A percentile compares a stretch with the other conserved stretches of the same genome.
Evolutionary conservation across 2,329 filamentous ascomycete genomes (phyloP).

Genomic region (Trichoderma polysporum): DNA sequence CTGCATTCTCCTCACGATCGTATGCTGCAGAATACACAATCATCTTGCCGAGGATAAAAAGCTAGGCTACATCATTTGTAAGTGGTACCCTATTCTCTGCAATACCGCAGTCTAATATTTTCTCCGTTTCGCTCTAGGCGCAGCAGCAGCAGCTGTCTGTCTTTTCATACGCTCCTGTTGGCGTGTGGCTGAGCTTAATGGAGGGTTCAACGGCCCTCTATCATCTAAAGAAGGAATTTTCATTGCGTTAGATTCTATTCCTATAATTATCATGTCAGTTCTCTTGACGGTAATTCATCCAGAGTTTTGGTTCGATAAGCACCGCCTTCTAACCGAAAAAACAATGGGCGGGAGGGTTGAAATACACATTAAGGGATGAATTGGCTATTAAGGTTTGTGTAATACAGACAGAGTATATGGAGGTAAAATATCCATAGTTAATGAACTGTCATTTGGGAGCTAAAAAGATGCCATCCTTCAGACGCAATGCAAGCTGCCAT

Average conservation of each 20-base stretch:
- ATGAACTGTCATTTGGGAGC: background rate
- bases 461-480: background rate
- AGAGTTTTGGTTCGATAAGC: conserved; percentile 8
- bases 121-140: background rate
- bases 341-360: background rate
- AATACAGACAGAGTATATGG: background rate
- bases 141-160: background rate
- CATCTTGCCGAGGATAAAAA: background rate
- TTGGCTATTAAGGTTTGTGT: background rate
- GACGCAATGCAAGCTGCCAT: too few species aligned
- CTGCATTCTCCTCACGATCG: background rate
- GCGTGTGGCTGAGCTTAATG: conserved; percentile 4
- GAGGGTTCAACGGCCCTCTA: conserved; percentile 2
- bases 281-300: conserved; percentile 5
- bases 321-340: background rate
- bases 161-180: conserved; percentile 5
- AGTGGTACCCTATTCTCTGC: background rate
- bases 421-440: background rate
- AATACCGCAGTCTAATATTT: background rate
- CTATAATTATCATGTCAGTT: conserved; percentile 6
- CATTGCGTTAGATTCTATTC: conserved; percentile 1
- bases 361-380: background rate
- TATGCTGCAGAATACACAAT: background rate
- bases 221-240: background rate
- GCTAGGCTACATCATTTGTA: background rate